phyloP scores from a whole-genome alignment of 257 asterid genomes.

The Salvia hispanica region DNA sequence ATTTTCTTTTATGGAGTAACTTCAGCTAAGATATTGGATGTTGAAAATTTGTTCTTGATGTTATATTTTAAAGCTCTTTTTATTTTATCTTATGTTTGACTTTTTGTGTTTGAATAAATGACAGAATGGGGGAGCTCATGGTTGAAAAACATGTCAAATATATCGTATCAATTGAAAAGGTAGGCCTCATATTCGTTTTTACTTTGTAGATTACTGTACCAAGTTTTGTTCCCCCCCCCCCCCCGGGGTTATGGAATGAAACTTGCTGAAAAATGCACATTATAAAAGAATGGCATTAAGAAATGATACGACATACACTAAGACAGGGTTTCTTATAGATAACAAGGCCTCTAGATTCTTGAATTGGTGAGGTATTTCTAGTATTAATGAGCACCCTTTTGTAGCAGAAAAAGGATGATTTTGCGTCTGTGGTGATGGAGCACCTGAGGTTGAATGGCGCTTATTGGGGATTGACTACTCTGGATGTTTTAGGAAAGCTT shows the following conservation, averaged over 20 bases:
- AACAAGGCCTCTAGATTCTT: neutral
- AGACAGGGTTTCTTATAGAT: no score
- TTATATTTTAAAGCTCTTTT: neutral
- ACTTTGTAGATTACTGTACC: constrained; percentile 4
- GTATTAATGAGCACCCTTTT: constrained; percentile 6
- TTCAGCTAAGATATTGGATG: neutral
- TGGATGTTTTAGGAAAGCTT: constrained; percentile 80
- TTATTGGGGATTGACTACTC: constrained; percentile 95
- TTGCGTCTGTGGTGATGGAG: constrained; percentile 85
- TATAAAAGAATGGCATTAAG: no score
- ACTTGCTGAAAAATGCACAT: neutral
- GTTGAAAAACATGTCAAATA: constrained; percentile 40
- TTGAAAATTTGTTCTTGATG: neutral
- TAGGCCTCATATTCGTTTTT: neutral
- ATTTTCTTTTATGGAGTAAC: neutral
- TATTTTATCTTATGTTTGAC: neutral
- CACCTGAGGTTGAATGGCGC: constrained; percentile 90
- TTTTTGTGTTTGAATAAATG: neutral
- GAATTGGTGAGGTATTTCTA: neutral
- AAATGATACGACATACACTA: no score
- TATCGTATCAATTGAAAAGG: constrained; percentile 40
- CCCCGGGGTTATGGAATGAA: neutral
- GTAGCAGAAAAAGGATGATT: constrained; percentile 71
- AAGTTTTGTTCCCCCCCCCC: neutral
- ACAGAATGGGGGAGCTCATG: constrained; percentile 44